A percentile compares a stretch with the other conserved stretches of the same genome.
Conservation (phyloP, 345 rosid genomes). For the Garcia nutans region DNA sequence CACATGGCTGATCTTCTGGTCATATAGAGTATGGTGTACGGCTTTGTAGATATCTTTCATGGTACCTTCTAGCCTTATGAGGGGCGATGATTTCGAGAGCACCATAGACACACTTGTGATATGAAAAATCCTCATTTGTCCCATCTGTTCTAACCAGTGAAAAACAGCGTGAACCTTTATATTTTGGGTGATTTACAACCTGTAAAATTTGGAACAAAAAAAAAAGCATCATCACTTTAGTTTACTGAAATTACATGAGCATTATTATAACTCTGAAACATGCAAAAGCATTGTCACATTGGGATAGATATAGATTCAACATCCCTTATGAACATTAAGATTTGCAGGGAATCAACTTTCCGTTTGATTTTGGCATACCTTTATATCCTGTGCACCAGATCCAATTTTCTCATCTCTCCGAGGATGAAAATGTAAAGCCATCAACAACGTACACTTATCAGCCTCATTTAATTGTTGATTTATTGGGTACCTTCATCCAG, state of each 20-base stretch:
- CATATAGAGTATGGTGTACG: background rate
- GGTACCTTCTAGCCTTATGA: constrained; percentile 42
- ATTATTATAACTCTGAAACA: no score
- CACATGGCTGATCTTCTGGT: background rate
- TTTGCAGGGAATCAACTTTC: background rate
- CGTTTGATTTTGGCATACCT: constrained; percentile 39
- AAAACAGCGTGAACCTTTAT: constrained; percentile 64
- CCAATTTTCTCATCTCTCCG: constrained; percentile 72
- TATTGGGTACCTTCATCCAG: constrained; percentile 53
- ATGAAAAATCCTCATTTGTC: constrained; percentile 76
- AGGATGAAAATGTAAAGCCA: constrained; percentile 75
- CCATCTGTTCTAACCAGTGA: constrained; percentile 66
- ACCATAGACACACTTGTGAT: constrained; percentile 68
- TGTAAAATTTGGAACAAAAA: constrained; percentile 21
- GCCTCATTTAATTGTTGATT: constrained; percentile 49
- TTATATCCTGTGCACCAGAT: constrained; percentile 55
- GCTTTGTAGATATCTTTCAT: constrained; percentile 34
- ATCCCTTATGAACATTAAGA: background rate
- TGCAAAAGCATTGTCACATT: background rate
- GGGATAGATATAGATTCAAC: no score
- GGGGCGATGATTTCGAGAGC: constrained; percentile 83
- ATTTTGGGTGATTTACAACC: constrained; percentile 64
- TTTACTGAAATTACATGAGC: no score
- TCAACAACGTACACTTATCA: constrained; percentile 48
- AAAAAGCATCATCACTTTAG: background rate